phyloP scores from a whole-genome alignment of 257 asterid species.

The Solanum gandarillasii region DNA sequence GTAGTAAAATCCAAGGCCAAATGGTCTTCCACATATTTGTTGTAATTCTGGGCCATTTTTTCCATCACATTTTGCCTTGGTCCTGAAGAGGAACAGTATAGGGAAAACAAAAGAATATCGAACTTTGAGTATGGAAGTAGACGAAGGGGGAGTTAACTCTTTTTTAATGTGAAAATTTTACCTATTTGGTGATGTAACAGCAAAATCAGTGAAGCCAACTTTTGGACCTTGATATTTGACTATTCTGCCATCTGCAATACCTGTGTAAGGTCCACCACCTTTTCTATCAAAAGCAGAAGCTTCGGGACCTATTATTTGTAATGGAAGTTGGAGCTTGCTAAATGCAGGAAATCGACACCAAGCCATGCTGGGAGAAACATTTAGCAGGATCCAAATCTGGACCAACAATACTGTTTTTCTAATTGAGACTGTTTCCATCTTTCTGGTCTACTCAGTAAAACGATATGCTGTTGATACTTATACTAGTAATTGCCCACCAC shows the following conservation, averaged over 20 bases:
- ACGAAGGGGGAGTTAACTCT: neutral
- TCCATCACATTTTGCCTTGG: conserved; percentile 32
- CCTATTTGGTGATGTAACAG: conserved; percentile 35
- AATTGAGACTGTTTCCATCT: neutral
- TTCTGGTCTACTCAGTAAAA: neutral
- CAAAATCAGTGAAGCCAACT: conserved; percentile 26
- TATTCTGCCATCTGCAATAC: conserved; percentile 41
- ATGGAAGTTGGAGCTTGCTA: neutral
- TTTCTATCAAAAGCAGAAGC: conserved; percentile 19
- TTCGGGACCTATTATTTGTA: conserved; percentile 22
- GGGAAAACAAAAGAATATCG: neutral
- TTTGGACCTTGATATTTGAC: conserved; percentile 17
- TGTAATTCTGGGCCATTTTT: neutral
- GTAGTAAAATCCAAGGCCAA: conserved; percentile 30
- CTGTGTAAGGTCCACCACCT: conserved; percentile 29
- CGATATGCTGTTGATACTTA: neutral
- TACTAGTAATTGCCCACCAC: neutral
- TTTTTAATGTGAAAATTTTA: neutral
- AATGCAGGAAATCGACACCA: neutral
- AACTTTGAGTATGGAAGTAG: neutral
- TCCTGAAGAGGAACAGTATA: conserved; percentile 4
- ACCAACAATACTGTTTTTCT: neutral
- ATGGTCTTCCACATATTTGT: conserved; percentile 27
- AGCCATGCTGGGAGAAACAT: neutral
- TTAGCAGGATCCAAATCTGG: neutral